phyloP scores from a whole-genome alignment of 768 basidiomycete species.

The Xanthoconium stramineum region DNA sequence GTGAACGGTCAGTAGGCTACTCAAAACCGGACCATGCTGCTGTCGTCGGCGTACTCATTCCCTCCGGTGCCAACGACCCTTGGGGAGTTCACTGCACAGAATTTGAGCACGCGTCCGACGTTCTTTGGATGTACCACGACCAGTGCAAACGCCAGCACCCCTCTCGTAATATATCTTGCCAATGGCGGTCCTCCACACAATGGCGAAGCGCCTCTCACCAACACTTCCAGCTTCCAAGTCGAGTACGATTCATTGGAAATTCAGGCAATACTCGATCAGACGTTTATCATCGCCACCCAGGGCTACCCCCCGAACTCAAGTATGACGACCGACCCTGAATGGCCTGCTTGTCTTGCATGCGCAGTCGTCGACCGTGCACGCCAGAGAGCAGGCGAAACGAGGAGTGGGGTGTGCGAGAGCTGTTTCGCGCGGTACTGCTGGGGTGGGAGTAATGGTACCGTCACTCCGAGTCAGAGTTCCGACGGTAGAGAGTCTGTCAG shows the following conservation, averaged over 20 bases:
- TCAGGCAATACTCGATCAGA: constrained; percentile 45
- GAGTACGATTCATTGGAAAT: constrained; percentile 36
- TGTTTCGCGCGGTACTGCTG: constrained; percentile 36
- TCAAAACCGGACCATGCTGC: constrained; percentile 39
- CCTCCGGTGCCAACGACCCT: constrained; percentile 28
- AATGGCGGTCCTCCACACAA: constrained; percentile 46
- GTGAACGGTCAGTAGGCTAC: constrained; percentile 16
- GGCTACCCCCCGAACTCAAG: constrained; percentile 33
- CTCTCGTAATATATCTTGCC: constrained; percentile 58
- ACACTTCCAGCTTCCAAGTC: constrained; percentile 40
- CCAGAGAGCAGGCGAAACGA: constrained; percentile 16
- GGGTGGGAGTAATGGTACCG: constrained; percentile 10
- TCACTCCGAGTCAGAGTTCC: not conserved
- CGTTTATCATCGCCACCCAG: constrained; percentile 42
- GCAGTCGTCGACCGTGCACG: constrained; percentile 49
- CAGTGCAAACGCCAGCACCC: constrained; percentile 31
- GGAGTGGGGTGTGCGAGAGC: constrained; percentile 30
- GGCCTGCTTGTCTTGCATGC: constrained; percentile 51
- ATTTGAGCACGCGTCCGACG: constrained; percentile 37
- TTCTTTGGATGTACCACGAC: constrained; percentile 45
- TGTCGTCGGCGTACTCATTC: constrained; percentile 33
- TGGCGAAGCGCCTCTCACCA: constrained; percentile 38
- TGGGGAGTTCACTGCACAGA: constrained; percentile 33
- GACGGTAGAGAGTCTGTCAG: not conserved
- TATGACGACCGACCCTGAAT: constrained; percentile 36